Conservation (phyloP, 2,329 filamentous ascomycete species). For the Trichophyton rubrum region DNA sequence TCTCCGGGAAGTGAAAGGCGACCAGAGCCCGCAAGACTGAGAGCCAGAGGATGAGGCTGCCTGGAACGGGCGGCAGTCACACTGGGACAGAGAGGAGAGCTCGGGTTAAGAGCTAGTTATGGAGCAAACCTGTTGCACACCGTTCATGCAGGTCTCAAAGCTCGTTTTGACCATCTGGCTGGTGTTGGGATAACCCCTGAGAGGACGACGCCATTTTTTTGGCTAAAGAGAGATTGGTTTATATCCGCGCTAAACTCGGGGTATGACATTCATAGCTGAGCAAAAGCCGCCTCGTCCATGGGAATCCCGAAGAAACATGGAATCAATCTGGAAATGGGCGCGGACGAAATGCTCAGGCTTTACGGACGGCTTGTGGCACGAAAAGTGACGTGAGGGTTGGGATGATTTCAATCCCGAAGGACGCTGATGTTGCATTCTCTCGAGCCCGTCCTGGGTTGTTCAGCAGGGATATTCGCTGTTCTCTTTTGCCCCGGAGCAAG, state of each 20-base stretch:
- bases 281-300: not conserved
- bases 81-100: not conserved
- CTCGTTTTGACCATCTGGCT: not conserved
- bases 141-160: conserved; percentile 4
- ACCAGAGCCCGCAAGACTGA: not conserved
- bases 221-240: not conserved
- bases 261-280: not conserved
- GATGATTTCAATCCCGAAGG: not conserved
- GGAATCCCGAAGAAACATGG: not conserved
- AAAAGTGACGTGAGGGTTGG: not conserved
- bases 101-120: not conserved
- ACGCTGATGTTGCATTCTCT: not conserved
- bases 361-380: not conserved
- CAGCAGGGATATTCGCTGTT: conserved; percentile 1
- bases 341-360: not conserved
- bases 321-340: not conserved
- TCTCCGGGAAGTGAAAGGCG: not conserved
- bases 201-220: not conserved
- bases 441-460: not conserved
- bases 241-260: not conserved
- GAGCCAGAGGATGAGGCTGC: not conserved
- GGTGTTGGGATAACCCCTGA: not conserved
- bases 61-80: not conserved
- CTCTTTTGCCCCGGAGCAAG: not conserved
- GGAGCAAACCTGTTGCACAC: conserved; percentile 1